Evolutionary conservation across 108 stramenopile genomes (phyloP).

Genomic region (Aurantiochytrium sp.): DNA sequence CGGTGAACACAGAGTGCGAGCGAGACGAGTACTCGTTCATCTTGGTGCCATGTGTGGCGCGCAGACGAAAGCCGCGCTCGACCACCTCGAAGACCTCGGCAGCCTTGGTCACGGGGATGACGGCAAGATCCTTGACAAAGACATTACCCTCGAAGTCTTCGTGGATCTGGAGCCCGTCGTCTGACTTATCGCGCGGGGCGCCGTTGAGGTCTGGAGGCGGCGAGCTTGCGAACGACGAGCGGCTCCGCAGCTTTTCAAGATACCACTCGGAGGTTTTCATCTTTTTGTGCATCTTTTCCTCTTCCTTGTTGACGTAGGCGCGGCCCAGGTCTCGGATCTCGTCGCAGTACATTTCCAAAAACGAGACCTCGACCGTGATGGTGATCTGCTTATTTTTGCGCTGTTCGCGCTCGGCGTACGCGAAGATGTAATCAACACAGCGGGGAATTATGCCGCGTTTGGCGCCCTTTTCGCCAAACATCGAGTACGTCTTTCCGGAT

Average conservation of each 20-base stretch:
- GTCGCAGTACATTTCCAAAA: constrained; percentile 64
- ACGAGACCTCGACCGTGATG: constrained; percentile 44
- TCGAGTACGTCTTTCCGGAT: constrained; percentile 47
- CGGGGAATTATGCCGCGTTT: constrained; percentile 56
- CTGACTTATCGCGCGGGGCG: not conserved
- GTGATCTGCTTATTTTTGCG: not conserved
- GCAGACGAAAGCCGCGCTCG: constrained; percentile 45
- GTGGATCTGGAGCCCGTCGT: constrained; percentile 47
- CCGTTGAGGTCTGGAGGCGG: not conserved
- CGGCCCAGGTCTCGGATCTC: constrained; percentile 58
- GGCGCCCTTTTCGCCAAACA: constrained; percentile 52
- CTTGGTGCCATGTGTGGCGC: constrained; percentile 57
- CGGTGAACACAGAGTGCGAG: constrained; percentile 40
- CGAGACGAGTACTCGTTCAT: constrained; percentile 54
- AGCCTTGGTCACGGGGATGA: constrained; percentile 48
- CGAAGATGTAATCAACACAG: constrained; percentile 53
- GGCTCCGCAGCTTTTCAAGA: not conserved
- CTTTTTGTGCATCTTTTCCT: not conserved
- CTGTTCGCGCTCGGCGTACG: constrained; percentile 31
- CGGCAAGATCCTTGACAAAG: constrained; percentile 56
- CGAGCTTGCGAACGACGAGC: not conserved
- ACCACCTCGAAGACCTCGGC: constrained; percentile 54
- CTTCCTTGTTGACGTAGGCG: constrained; percentile 38
- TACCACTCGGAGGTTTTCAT: not conserved
- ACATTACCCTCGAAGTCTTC: constrained; percentile 60